Base-by-base conservation (phyloP, 345 rosid species). In the Citrus unshiu region DNA sequence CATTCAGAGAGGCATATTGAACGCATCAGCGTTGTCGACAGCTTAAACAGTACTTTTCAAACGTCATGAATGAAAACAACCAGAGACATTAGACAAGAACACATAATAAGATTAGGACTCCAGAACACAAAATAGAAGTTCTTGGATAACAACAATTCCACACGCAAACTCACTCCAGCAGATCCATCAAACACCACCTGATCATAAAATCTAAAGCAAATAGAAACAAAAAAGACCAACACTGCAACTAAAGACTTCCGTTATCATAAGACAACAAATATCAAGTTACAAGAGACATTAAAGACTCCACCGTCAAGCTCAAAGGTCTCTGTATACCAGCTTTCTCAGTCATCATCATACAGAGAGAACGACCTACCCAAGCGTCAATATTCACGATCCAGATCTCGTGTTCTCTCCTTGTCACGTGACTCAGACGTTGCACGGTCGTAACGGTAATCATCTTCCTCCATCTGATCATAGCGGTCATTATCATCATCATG, bases 381-480 rank as follows among this genome's bases (percentile, higher is more conserved):
- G 67, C 79, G 1, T 73, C 84, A 83, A 75, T 86, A 88, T 34
- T 83, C 86, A 9, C 61, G 84, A 76, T 81, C 87, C 25, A 18
- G 30, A 16, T 51, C 73, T 46, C 77, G 61, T 73, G 65, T 67
- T 67, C 51, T 60, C 18, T 78, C 81, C 72, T 78, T 80, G 43
- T 85, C 91, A 4, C 64, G 86, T 14, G 87, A 75, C 43, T 80
- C 84, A 18, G 88, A 84, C 27, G 80, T 69, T 63, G 82, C 81
- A 14, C 77, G 84, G 77, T 86, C 95, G 68, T 88, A 88, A 68
- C 75, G 92, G 83, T 92, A 88, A 79, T 87, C 88, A 57, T 93
- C 98, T 56, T 89, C 95, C 73, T 85, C 90, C 80, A 88, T 83
- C 72, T 81, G 88, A 77, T 89, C 91, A 81, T 89, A 93, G 35